phyloP scores from a whole-genome alignment of 1,284 basidiomycete genomes.

The Austropuccinia psidii region DNA sequence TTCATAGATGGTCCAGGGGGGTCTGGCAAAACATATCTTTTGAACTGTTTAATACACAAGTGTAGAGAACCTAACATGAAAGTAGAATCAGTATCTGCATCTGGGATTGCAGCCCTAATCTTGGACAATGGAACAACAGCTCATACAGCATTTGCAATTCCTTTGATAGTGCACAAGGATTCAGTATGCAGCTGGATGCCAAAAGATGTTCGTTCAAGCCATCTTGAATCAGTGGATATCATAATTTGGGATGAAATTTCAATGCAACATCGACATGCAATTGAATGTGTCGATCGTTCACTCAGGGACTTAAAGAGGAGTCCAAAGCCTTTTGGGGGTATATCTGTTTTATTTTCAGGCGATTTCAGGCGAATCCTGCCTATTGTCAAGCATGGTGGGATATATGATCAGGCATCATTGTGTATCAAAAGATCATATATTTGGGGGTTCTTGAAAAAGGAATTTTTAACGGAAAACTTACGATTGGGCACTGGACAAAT shows the following conservation, averaged over 20 bases:
- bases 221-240: neutral
- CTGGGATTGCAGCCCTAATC: slow-evolving; percentile 52
- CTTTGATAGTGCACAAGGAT: slow-evolving; percentile 34
- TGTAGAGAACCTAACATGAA: neutral
- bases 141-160: slow-evolving; percentile 52
- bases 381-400: neutral
- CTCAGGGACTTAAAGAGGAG: neutral
- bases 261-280: neutral
- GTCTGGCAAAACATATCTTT: neutral
- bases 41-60: neutral
- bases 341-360: neutral
- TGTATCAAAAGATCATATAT: neutral
- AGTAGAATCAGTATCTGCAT: slow-evolving; percentile 40
- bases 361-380: slow-evolving; percentile 19
- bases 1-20: slow-evolving; percentile 1
- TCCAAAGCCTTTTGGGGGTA: neutral
- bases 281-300: neutral
- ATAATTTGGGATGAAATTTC: slow-evolving; percentile 14
- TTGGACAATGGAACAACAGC: slow-evolving; percentile 51
- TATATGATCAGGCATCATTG: neutral
- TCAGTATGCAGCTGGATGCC: neutral
- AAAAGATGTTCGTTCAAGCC: neutral
- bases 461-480: neutral
- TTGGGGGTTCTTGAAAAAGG: neutral
- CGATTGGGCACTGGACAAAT: neutral